Conservation (phyloP, 495 filamentous ascomycete species). For the Penicillium desertorum region DNA sequence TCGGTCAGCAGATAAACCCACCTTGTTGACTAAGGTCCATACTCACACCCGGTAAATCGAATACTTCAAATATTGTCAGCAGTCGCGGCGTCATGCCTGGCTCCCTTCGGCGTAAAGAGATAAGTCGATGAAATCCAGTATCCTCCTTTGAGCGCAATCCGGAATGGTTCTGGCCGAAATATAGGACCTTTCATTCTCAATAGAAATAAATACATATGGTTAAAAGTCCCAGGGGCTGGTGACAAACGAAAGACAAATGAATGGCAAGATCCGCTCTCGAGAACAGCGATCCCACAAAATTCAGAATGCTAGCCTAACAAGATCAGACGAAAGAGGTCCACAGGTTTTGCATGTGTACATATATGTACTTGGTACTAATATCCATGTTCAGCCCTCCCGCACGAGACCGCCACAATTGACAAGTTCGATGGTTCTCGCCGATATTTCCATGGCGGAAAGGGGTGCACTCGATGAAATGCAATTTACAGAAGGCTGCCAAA, state of each 20-base stretch:
- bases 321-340: slow-evolving; percentile 14
- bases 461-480: background rate
- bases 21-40: background rate
- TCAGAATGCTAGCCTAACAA: background rate
- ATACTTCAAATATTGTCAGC: no score
- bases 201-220: slow-evolving; percentile 19
- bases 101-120: background rate
- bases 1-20: background rate
- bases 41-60: no score
- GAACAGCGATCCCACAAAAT: background rate
- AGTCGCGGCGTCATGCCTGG: no score
- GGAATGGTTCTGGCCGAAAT: no score
- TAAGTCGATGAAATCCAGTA: background rate
- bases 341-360: slow-evolving; percentile 15
- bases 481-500: slow-evolving; percentile 44
- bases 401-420: slow-evolving; percentile 2
- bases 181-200: slow-evolving; percentile 15
- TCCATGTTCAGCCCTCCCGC: slow-evolving; percentile 4
- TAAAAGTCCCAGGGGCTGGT: slow-evolving; percentile 8
- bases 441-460: slow-evolving; percentile 4
- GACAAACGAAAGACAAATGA: slow-evolving; percentile 25
- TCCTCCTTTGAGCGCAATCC: background rate
- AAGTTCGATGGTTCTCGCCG: background rate
- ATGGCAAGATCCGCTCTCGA: slow-evolving; percentile 12
- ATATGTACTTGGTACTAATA: slow-evolving; percentile 18